These are phyloP conservation scores for Jaltomata sinuosa DNA, from an alignment of 257 asterid genomes.

Conservation along the genomic window DNA sequence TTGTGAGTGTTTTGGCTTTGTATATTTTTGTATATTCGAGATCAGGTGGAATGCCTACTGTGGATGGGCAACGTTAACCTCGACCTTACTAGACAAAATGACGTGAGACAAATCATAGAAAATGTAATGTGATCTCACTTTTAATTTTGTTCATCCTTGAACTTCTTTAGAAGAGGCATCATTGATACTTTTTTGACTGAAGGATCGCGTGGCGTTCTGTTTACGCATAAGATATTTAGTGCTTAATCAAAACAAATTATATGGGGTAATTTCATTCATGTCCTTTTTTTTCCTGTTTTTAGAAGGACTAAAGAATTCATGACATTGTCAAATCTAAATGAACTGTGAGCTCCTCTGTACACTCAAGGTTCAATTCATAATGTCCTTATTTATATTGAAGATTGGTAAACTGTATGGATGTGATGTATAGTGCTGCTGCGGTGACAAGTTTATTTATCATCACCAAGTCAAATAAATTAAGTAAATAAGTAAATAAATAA, in stretches of 20 bases:
- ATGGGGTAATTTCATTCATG: not conserved
- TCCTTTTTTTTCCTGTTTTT: not conserved
- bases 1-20: not conserved
- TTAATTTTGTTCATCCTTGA: not conserved
- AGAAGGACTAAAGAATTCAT: not conserved
- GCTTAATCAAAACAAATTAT: not conserved
- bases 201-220: not conserved
- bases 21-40: not conserved
- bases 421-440: not conserved
- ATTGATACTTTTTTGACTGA: not conserved
- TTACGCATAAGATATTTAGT: not conserved
- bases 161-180: not conserved
- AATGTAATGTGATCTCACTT: conserved; percentile 1
- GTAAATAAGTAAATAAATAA: not conserved
- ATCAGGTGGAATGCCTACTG: not conserved
- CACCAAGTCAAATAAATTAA: not conserved
- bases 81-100: too few species aligned
- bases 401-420: not conserved
- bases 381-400: not conserved
- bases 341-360: not conserved
- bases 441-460: not conserved
- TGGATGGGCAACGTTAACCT: too few species aligned
- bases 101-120: too few species aligned
- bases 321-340: not conserved
- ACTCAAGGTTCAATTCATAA: not conserved